Base-by-base conservation (phyloP, 2,329 filamentous ascomycete genomes). In the Sporothrix pallida region DNA sequence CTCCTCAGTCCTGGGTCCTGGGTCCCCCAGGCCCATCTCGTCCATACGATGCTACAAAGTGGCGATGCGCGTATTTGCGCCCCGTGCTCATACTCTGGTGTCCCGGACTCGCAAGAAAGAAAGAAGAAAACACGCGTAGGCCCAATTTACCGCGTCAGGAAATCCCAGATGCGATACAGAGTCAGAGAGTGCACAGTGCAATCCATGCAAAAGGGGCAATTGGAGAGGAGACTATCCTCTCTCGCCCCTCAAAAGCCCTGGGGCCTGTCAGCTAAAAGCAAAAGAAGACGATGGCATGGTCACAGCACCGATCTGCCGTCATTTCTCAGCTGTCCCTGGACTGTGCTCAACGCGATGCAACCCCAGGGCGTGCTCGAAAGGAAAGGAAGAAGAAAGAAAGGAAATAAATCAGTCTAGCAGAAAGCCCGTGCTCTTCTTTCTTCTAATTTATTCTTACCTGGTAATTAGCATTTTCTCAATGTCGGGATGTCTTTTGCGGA, bases 311-410 rank as follows among this genome's bases (percentile, higher is more conserved):
- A 65, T 54, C 56, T 67, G 60, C 37, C 46, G 48, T 72, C 50
- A 42, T 67, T 58, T 72, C 48, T 72, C 71, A 69, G 67, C 67
- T 69, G 67, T 31, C 26, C 67, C 67, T 52, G 44, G 63, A 67
- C 70, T 71, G 37, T 56, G 48, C 52, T 52, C 37, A 54, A 12
- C 60, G 62, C 62, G 62, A 72, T 72, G 71, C 50, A 50, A 72
- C 71, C 9, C 63, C 9, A 60, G 71, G 63, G 71, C 71, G 62
- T 72, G 62, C 65, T 72, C 50, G 17, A 72, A 42, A 65, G 31
- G 20, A 48, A 37, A 37, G 31, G 31, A 37, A 37, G 31, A 37
- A 37, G 31, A 37, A 5, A 37, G 31, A 37, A 37, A 37, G 31
- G 31, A 7, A 37, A 37, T 37, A 37, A 65, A 17, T n/a, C 58